phyloP scores from a whole-genome alignment of 768 basidiomycete species.

The Tricholoma flavovirens region DNA sequence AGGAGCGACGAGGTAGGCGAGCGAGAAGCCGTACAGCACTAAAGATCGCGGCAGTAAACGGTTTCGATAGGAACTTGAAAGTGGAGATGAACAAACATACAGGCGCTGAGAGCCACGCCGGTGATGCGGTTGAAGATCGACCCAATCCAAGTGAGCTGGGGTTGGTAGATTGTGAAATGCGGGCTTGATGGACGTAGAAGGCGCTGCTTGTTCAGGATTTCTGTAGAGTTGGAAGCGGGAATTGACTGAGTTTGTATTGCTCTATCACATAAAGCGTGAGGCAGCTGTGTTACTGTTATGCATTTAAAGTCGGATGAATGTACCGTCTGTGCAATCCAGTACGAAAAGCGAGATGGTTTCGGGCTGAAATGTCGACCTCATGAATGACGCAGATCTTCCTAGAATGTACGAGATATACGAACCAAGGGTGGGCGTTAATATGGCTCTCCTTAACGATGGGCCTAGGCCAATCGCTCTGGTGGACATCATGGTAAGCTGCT shows the following conservation, averaged over 20 bases:
- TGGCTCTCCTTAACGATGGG: conserved; percentile 47
- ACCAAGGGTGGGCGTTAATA: conserved; percentile 36
- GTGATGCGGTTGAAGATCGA: conserved; percentile 89
- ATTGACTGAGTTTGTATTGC: conserved; percentile 61
- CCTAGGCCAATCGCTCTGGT: conserved; percentile 55
- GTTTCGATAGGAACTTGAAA: neutral
- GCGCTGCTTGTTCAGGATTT: conserved; percentile 84
- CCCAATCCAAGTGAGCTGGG: conserved; percentile 83
- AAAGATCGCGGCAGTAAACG: neutral
- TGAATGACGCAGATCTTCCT: neutral
- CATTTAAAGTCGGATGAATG: neutral
- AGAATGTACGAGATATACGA: conserved; percentile 8
- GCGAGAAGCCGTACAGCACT: conserved; percentile 87
- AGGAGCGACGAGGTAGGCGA: conserved; percentile 82
- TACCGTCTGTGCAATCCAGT: conserved; percentile 40
- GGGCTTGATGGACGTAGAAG: conserved; percentile 86
- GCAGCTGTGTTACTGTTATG: neutral
- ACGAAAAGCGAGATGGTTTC: conserved; percentile 36
- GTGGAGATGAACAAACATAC: conserved; percentile 40
- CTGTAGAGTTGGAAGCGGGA: conserved; percentile 47
- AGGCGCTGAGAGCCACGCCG: conserved; percentile 70
- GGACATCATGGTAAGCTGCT: conserved; percentile 30
- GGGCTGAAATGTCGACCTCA: conserved; percentile 23
- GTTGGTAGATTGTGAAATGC: conserved; percentile 96
- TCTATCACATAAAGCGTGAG: conserved; percentile 25